Percentiles rank a stretch among this genome's conserved stretches.
These are phyloP conservation scores for Mycena leptocephala DNA, from an alignment of 768 basidiomycete species.

Conservation along the genomic window DNA sequence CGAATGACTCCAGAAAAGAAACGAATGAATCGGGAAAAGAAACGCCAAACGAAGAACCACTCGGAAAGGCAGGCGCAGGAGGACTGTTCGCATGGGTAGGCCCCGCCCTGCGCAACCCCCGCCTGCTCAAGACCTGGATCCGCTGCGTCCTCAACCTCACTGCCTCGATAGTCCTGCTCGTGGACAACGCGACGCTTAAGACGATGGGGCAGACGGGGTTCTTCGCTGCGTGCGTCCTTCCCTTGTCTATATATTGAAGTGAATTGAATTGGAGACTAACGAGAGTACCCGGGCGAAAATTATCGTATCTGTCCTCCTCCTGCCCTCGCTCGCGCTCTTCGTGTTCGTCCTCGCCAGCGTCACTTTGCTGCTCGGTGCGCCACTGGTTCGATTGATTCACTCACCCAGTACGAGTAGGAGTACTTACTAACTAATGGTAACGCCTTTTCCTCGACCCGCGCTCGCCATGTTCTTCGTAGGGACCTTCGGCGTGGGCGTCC, in stretches of 20 bases:
- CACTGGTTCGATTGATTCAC: neutral
- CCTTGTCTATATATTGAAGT: too few relatives aligned
- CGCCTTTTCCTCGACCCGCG: constrained; percentile 62
- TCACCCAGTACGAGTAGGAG: neutral
- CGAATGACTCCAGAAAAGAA: too few relatives aligned
- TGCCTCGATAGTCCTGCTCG: constrained; percentile 54
- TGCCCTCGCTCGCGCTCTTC: constrained; percentile 57
- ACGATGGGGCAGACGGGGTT: constrained; percentile 60
- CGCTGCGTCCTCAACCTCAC: constrained; percentile 55
- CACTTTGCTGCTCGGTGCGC: constrained; percentile 53
- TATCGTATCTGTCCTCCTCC: constrained; percentile 57
- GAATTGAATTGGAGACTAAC: constrained; percentile 34
- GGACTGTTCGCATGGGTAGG: constrained; percentile 50
- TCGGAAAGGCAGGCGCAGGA: neutral
- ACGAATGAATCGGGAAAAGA: too few relatives aligned
- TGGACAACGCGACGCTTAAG: constrained; percentile 47
- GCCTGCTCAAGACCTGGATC: constrained; percentile 58
- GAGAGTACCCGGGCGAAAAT: constrained; percentile 17
- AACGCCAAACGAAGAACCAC: too few relatives aligned
- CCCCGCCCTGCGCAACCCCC: constrained; percentile 50
- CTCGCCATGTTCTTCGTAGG: constrained; percentile 61
- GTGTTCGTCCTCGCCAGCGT: constrained; percentile 53
- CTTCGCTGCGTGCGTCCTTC: constrained; percentile 49
- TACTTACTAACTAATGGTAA: neutral
- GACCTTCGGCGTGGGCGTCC: constrained; percentile 54